A percentile compares a stretch with the other conserved stretches of the same genome.
Evolutionary conservation across 2,329 filamentous ascomycete genomes (phyloP).

Genomic region (Dothideomycetes sp.): DNA sequence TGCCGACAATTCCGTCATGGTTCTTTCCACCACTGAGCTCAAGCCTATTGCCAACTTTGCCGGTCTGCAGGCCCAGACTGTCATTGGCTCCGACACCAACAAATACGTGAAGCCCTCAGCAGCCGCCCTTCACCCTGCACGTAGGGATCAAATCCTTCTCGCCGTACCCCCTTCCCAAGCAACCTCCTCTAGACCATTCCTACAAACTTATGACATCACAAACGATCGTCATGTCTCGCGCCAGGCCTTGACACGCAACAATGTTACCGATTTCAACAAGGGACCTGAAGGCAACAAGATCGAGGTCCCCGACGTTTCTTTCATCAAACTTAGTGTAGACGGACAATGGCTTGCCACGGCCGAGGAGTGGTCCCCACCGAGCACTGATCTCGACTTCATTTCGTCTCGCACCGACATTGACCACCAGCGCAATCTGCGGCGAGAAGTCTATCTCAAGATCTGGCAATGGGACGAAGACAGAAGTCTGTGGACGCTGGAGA

Average conservation of each 20-base stretch:
- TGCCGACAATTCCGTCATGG: slow-evolving; percentile 84
- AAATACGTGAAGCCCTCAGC: slow-evolving; percentile 14
- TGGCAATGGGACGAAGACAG: slow-evolving; percentile 57
- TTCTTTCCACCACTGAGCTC: slow-evolving; percentile 82
- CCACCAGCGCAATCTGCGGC: slow-evolving; percentile 37
- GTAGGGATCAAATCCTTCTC: slow-evolving; percentile 30
- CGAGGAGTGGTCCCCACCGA: slow-evolving; percentile 77
- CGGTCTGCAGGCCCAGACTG: slow-evolving; percentile 54
- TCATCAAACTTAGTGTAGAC: slow-evolving; percentile 65
- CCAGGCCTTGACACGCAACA: slow-evolving; percentile 81
- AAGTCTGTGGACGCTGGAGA: slow-evolving; percentile 59
- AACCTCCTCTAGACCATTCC: slow-evolving; percentile 40
- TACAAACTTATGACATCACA: slow-evolving; percentile 83
- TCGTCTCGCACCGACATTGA: slow-evolving; percentile 23
- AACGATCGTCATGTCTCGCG: slow-evolving; percentile 68
- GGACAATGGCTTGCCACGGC: slow-evolving; percentile 85
- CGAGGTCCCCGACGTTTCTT: slow-evolving; percentile 65
- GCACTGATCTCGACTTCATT: slow-evolving; percentile 53
- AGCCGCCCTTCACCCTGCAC: slow-evolving; percentile 29
- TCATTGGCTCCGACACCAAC: slow-evolving; percentile 6
- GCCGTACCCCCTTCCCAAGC: slow-evolving; percentile 31
- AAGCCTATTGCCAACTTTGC: slow-evolving; percentile 74
- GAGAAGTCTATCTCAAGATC: slow-evolving; percentile 80
- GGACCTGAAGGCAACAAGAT: slow-evolving; percentile 62
- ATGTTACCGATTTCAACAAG: slow-evolving; percentile 69